Evolutionary conservation across 2,329 filamentous ascomycete species (phyloP).

Genomic region (Dothideomycetidae sp.): DNA sequence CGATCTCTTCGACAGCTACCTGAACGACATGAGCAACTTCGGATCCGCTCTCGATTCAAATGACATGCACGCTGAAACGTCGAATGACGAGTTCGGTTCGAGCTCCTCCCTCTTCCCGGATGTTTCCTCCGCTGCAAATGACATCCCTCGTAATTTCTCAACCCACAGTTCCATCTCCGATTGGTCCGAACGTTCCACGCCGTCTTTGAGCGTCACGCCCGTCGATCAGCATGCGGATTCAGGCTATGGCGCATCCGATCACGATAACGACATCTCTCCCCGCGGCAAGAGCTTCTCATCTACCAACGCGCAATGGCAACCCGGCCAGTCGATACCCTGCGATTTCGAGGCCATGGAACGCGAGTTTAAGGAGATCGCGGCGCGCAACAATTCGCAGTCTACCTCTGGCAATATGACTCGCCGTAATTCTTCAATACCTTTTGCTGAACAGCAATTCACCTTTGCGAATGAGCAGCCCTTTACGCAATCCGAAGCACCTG

Average conservation of each 20-base stretch:
- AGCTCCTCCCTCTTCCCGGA: constrained; percentile 7
- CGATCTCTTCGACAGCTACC: constrained; percentile 2
- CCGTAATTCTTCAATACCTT: constrained; percentile 10
- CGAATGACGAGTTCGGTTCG: constrained; percentile 2
- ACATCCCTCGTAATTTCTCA: constrained; percentile 7
- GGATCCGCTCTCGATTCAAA: constrained; percentile 4
- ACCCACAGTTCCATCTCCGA: constrained; percentile 11
- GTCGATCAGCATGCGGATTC: constrained; percentile 10
- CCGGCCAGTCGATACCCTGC: constrained; percentile 24
- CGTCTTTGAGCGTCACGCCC: constrained; percentile 8
- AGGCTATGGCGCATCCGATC: constrained; percentile 10
- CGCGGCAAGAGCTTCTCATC: constrained; percentile 7
- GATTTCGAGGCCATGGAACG: constrained; percentile 21
- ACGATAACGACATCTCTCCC: constrained; percentile 9
- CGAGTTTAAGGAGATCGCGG: constrained; percentile 20
- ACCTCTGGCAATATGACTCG: constrained; percentile 4
- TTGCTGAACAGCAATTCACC: constrained; percentile 20
- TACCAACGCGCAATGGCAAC: constrained; percentile 21
- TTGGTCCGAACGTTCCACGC: constrained; percentile 9
- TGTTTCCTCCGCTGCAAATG: not conserved
- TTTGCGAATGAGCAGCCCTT: constrained; percentile 21
- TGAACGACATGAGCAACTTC: constrained; percentile 4
- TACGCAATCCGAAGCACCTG: constrained; percentile 18
- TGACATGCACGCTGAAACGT: constrained; percentile 6
- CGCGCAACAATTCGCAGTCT: constrained; percentile 11